Evolutionary conservation across 2,329 filamentous ascomycete genomes (phyloP), one percentile per base, ranked within the genome.

Genomic region (Penicillium polonicum): DNA sequence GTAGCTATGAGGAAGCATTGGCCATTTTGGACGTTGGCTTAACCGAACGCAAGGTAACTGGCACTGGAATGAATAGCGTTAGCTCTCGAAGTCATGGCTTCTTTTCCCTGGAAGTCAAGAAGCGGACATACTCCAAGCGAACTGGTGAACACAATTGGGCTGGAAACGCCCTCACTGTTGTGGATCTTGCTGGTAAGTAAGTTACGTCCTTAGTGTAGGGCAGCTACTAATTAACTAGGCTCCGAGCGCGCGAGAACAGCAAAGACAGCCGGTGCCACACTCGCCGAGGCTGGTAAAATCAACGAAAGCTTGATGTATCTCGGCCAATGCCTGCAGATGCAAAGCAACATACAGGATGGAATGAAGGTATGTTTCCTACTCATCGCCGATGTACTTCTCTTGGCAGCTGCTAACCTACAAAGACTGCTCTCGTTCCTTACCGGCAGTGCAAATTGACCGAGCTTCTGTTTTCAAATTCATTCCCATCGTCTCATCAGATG

Each of bases 271-370:
- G 94, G 94, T 13, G 88, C 91, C 4, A 97, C 93, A 0, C 83
- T 99, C 15, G 93, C 90, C 0, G 94, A 99, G 78, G 94, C 93
- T 36, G 94, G 94, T 52, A 97, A 97, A 78, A 99, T 99, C 73
- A 99, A 99, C 70, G 92, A 97, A 75, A 96, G 91, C 70, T 79
- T 99, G 70, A 99, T 99, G 94, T 97, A 97, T 72, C 83, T 99
- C 1, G 94, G 94, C 0, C 94, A 97, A 71, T 99, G 94, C 72
- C 83, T 99, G 67, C 93, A 97, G 72, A 93, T 96, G 82, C 93
- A 97, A 73, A 92, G 89, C 59, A 91, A 93, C 66, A 83, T 87
- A 33, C 87, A 88, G 43, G 87, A 82, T 61, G 87, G 86, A 13
- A 85, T 83, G 70, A 93, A 91, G 83, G 89, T 90, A 80, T 46